Evolutionary conservation across 2,329 filamentous ascomycete species (phyloP), one percentile per base, ranked within the genome.

Genomic region (Penicillium sumatraense): DNA sequence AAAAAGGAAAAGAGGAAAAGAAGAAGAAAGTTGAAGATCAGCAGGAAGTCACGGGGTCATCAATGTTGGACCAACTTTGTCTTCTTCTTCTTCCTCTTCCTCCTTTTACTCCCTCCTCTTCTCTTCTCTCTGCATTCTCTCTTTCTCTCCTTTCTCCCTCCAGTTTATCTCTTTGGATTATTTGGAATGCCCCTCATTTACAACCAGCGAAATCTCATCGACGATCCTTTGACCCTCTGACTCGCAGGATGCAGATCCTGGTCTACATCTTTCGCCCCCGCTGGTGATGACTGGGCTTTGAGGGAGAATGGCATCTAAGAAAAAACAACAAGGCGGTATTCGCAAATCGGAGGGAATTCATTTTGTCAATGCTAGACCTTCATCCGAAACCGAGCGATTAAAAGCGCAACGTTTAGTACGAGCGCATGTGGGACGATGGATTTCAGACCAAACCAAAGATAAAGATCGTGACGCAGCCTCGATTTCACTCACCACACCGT

Each of bases 341-440:
- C 61, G 55, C 40, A 63, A 60, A 57, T 62, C 54, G 20, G 68
- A 69, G 29, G 54, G 58, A 35, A 71, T 72, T 35, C 67, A 71
- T 51, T 72, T 72, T 23, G 65, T 72, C 56, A 72, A 72, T 52
- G 70, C 70, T 38, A 59, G 69, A 40, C 70, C 70, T 4, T 36
- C 68, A 14, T 66, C 68, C 2, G 69, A 72, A 20, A 57, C 49
- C 0, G 70, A 72, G 42, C 63, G 63, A 36, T 21, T 64, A 16
- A 62, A 58, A 36, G 67, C 68, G 3, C 67, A 70, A 44, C 66
- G 65, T 13, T 35, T 68, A 41, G 70, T 72, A n/a, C 66, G 69
- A 42, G 69, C 69, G 7, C 70, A 72, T 51, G 70, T 72, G 11
- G 70, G 70, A n/a, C 62, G 65, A 59, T 72, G 68, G 70, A 72